These are phyloP conservation scores for Periconia macrospinosa DNA, from an alignment of 2,329 filamentous ascomycete genomes.

Conservation along the genomic window DNA sequence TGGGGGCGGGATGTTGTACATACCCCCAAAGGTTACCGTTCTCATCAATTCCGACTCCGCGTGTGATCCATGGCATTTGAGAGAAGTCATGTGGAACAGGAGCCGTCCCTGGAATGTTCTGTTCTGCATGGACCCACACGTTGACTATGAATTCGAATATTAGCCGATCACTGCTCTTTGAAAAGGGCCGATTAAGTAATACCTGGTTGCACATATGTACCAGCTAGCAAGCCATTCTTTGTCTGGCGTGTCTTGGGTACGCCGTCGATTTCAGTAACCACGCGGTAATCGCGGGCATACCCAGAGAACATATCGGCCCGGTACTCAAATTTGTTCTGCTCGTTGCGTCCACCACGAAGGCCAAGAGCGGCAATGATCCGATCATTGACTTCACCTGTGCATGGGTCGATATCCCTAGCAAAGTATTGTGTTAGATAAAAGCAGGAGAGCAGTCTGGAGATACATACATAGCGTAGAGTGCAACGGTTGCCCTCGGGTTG, in stretches of 20 bases:
- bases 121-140: conserved; percentile 44
- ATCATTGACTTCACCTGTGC: conserved; percentile 37
- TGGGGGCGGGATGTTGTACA: no score
- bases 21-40: conserved; percentile 20
- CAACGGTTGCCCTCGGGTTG: conserved; percentile 26
- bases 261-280: conserved; percentile 23
- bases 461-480: conserved; percentile 37
- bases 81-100: conserved; percentile 7
- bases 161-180: no score
- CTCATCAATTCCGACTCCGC: conserved; percentile 12
- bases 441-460: background rate
- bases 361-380: conserved; percentile 24
- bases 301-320: conserved; percentile 21
- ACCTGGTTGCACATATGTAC: conserved; percentile 39
- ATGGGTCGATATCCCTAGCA: conserved; percentile 28
- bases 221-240: conserved; percentile 36
- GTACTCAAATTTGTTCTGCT: conserved; percentile 40
- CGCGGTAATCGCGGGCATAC: conserved; percentile 41
- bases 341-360: conserved; percentile 20
- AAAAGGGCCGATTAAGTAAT: no score
- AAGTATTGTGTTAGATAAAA: background rate
- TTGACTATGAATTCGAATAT: conserved; percentile 17
- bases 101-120: conserved; percentile 33
- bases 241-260: conserved; percentile 22
- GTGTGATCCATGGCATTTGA: conserved; percentile 32